phyloP scores from a whole-genome alignment of 2,329 filamentous ascomycete genomes.

The Ilyonectria destructans region DNA sequence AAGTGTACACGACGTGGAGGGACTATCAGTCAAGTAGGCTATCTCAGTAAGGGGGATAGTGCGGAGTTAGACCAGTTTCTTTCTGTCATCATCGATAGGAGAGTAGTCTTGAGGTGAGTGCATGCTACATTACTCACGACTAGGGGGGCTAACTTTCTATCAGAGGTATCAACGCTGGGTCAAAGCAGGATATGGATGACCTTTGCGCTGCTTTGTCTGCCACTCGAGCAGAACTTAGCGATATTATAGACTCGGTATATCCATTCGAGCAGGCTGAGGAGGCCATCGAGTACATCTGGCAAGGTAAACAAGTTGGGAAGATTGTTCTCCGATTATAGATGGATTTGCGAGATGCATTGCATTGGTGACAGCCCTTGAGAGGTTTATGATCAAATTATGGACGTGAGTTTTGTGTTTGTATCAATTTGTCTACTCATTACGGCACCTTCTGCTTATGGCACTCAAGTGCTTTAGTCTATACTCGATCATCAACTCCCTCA shows the following conservation, averaged over 20 bases:
- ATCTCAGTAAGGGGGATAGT: constrained; percentile 53
- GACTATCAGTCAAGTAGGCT: constrained; percentile 61
- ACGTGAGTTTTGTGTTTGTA: too few species aligned
- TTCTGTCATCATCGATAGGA: constrained; percentile 56
- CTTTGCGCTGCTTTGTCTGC: constrained; percentile 54
- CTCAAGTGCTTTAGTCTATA: neutral
- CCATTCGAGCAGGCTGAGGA: constrained; percentile 59
- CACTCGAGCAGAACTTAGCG: constrained; percentile 55
- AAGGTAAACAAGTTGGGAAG: constrained; percentile 62
- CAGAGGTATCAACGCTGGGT: constrained; percentile 60
- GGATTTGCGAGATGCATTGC: too few species aligned
- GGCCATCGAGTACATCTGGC: constrained; percentile 59
- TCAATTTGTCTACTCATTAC: too few species aligned
- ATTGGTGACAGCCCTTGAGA: too few species aligned
- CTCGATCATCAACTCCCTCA: neutral
- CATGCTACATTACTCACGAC: neutral
- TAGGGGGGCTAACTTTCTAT: neutral
- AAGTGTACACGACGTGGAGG: constrained; percentile 59
- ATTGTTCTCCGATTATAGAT: constrained; percentile 45
- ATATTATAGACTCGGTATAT: constrained; percentile 58
- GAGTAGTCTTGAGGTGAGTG: constrained; percentile 51
- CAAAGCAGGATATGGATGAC: constrained; percentile 59
- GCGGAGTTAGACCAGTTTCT: constrained; percentile 54
- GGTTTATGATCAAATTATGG: too few species aligned
- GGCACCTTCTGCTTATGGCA: neutral